Conservation (phyloP, 768 basidiomycete species). For the Lactarius hatsudake region DNA sequence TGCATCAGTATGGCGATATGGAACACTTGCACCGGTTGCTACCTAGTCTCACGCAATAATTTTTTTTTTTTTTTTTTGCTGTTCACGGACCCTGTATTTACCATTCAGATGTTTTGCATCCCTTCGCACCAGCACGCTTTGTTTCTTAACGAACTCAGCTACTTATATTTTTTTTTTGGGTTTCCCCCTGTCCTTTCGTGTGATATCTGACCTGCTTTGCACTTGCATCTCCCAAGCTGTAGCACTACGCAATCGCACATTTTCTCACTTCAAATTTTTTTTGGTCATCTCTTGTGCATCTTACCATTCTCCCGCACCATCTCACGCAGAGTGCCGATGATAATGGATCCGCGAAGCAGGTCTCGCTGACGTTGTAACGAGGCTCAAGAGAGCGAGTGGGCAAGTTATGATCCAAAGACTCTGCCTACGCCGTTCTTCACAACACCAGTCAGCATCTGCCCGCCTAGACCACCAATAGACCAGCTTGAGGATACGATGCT, state of each 20-base stretch:
- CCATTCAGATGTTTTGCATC: neutral
- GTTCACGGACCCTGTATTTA: constrained; percentile 2
- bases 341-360: constrained; percentile 1
- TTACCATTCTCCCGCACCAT: neutral
- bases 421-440: constrained; percentile 79
- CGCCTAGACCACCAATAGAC: constrained; percentile 78
- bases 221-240: constrained; percentile 21
- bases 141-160: constrained; percentile 23
- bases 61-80: neutral
- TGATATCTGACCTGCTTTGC: constrained; percentile 23
- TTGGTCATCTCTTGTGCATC: neutral
- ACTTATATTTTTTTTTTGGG: constrained; percentile 16
- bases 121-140: constrained; percentile 5
- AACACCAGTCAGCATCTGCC: constrained; percentile 77
- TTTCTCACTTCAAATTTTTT: constrained; percentile 6
- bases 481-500: constrained; percentile 66
- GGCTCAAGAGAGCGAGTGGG: neutral
- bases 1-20: neutral
- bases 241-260: constrained; percentile 20
- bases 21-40: neutral
- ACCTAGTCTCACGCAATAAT: constrained; percentile 2
- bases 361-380: neutral
- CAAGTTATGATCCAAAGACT: constrained; percentile 54
- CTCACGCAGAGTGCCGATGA: neutral
- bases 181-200: neutral